phyloP scores from a whole-genome alignment of 2,329 filamentous ascomycete genomes.

The Fusarium temperatum region DNA sequence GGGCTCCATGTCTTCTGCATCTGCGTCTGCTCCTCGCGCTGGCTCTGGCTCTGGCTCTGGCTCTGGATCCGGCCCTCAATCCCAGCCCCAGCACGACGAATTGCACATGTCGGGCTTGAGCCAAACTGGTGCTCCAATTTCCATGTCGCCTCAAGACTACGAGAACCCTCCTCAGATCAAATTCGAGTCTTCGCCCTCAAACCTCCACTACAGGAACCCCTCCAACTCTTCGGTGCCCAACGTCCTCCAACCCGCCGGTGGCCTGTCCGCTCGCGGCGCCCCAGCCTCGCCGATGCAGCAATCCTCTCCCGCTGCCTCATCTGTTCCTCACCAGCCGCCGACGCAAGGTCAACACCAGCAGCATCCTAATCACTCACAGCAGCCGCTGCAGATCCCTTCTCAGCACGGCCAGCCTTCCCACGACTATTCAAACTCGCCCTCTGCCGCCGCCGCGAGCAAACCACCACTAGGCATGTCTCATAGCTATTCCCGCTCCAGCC shows the following conservation, averaged over 20 bases:
- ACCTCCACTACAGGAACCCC: conserved; percentile 53
- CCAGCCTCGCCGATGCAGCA: conserved; percentile 56
- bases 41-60: conserved; percentile 14
- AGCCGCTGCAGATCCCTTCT: conserved; percentile 44
- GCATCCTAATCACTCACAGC: conserved; percentile 46
- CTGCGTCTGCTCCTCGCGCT: conserved; percentile 9
- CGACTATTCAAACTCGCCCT: conserved; percentile 27
- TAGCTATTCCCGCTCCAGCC: conserved; percentile 86
- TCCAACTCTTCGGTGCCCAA: conserved; percentile 61
- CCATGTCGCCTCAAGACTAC: conserved; percentile 60
- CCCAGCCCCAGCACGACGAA: conserved; percentile 56
- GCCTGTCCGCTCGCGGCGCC: conserved; percentile 47
- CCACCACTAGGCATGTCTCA: conserved; percentile 74
- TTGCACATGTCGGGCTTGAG: conserved; percentile 63
- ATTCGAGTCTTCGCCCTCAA: conserved; percentile 55
- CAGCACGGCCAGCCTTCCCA: conserved; percentile 70
- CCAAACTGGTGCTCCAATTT: conserved; percentile 42
- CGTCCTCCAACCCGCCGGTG: conserved; percentile 66
- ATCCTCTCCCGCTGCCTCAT: conserved; percentile 47
- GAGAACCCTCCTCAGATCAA: conserved; percentile 63
- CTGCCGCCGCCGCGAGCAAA: conserved; percentile 64
- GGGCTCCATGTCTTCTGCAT: conserved; percentile 33
- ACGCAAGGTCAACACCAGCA: conserved; percentile 46
- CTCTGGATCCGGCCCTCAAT: conserved; percentile 34
- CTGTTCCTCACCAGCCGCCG: conserved; percentile 48